Base-by-base conservation (phyloP, 2,329 filamentous ascomycete species). In the Zelopaecilomyces penicillatus region DNA sequence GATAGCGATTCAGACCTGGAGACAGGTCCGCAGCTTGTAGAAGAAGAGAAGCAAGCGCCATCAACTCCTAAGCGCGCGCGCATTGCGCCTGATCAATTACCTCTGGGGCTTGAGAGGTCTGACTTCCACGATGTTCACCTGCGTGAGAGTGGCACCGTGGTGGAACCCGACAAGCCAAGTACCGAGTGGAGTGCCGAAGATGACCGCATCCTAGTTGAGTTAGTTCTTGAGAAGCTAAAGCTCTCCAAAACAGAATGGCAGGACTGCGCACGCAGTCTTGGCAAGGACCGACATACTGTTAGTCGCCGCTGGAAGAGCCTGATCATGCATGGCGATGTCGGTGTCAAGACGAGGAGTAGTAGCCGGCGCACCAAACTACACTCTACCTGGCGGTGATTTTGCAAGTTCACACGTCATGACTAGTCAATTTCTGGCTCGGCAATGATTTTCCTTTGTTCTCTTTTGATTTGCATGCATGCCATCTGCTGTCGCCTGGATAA, bases 201-300 rank as follows among this genome's bases (percentile, higher is more conserved):
- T 49, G 80, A 84, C 58, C 70, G 78, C 46, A 68, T 82, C 46
- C 67, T 85, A 2, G 76, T 84, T n/a, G 79, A 83, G 62, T 69
- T 84, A 12, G 78, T 85, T 34, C 67, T 84, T 5, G 78, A 82
- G 58, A 83, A 83, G 65, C 68, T 84, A 44, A 76, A 75, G 62
- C 68, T 85, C 26, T 74, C 73, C 53, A 82, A 78, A 62, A 69
- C 72, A 41, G 79, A 84, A 46, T 83, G 80, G 80, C 76, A 82
- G 47, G 80, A 84, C 57, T 83, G 80, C 59, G 80, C 80, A 37
- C 70, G 78, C 47, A 79, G 70, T 52, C 66, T 84, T 6, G 80
- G 80, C 49, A 78, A 74, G 54, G 78, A 82, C 61, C 68, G 75
- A 42, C 66, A 70, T 46, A 75, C 70, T 47, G 67, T 82, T 38